A percentile compares a stretch with the other conserved stretches of the same genome.
phyloP scores from a whole-genome alignment of 306 rosid species.

The Alnus glutinosa region DNA sequence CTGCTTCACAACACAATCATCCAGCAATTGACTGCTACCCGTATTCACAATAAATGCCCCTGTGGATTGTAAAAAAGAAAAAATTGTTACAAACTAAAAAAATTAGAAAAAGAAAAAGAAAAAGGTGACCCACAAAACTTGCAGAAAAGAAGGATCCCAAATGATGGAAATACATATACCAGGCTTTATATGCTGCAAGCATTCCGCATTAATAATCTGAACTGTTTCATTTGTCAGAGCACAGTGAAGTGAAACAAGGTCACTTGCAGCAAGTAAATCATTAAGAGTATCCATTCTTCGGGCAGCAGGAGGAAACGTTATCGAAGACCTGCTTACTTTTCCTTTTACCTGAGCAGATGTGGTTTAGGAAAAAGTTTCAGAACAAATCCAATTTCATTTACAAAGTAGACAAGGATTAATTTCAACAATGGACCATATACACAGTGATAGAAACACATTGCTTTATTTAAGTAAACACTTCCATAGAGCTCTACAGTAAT shows the following conservation, averaged over 20 bases:
- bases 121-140: background rate
- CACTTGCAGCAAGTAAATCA: constrained; percentile 96
- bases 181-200: constrained; percentile 91
- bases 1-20: constrained; percentile 98
- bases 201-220: constrained; percentile 86
- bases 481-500: background rate
- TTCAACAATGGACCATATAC: background rate
- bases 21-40: constrained; percentile 91
- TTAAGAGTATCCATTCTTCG: constrained; percentile 98
- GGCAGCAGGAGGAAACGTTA: constrained; percentile 81
- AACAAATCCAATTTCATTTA: background rate
- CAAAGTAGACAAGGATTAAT: background rate
- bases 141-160: constrained; percentile 11
- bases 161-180: constrained; percentile 46
- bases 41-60: constrained; percentile 97
- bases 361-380: constrained; percentile 18
- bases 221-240: constrained; percentile 85
- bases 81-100: constrained; percentile 20
- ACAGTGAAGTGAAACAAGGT: constrained; percentile 93
- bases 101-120: constrained; percentile 12
- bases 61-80: constrained; percentile 27
- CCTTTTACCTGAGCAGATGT: constrained; percentile 54
- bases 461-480: background rate
- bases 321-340: constrained; percentile 37
- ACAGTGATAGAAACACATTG: background rate